A percentile compares a stretch with the other conserved stretches of the same genome.
Evolutionary conservation across 169 alveolate species (phyloP).

Genomic region (Plasmodium knowlesi): DNA sequence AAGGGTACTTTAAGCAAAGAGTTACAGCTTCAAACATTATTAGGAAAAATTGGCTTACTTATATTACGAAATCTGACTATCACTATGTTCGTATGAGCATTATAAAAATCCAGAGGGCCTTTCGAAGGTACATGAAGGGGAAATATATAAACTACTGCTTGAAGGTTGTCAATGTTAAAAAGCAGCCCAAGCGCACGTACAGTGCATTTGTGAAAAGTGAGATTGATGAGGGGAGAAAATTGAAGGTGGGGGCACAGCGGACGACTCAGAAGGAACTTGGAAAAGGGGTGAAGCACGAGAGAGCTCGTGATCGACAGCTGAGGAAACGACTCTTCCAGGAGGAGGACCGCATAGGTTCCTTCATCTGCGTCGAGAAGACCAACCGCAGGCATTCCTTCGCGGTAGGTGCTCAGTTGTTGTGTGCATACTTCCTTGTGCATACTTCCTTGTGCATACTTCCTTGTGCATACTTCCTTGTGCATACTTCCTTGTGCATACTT

Average conservation of each 20-base stretch:
- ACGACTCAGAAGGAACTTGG: background rate
- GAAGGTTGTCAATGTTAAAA: conserved; percentile 10
- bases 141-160: conserved; percentile 48
- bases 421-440: background rate
- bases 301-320: background rate
- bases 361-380: conserved; percentile 27
- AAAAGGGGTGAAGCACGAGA: background rate
- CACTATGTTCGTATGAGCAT: conserved; percentile 17
- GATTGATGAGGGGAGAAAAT: background rate
- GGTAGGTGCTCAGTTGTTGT: conserved; percentile 9
- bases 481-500: background rate
- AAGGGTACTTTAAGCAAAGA: conserved; percentile 48
- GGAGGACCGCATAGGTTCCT: conserved; percentile 50
- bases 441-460: background rate
- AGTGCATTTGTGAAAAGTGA: conserved; percentile 7
- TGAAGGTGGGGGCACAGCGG: background rate
- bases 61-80: conserved; percentile 61
- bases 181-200: conserved; percentile 12
- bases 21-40: conserved; percentile 44
- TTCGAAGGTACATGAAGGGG: conserved; percentile 46
- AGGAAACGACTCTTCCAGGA: background rate
- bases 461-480: background rate
- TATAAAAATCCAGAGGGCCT: conserved; percentile 58
- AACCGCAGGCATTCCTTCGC: conserved; percentile 48
- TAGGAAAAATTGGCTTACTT: conserved; percentile 52